Evolutionary conservation across 768 basidiomycete genomes (phyloP).

Genomic region (Pleurotus sapidus): DNA sequence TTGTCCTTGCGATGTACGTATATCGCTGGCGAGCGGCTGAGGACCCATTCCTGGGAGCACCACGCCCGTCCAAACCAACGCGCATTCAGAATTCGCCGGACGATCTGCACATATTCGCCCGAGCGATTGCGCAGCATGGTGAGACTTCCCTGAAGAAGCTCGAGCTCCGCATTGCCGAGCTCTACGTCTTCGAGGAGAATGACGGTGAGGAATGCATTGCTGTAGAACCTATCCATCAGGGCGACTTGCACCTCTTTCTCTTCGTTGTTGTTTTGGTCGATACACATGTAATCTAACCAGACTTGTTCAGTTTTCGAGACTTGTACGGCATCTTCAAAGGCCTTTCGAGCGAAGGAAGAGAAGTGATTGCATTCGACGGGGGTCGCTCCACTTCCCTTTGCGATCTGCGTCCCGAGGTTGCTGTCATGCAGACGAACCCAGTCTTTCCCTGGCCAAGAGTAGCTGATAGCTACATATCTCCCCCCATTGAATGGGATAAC

Average conservation of each 20-base stretch:
- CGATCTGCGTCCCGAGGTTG: neutral
- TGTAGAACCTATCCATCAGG: constrained; percentile 5
- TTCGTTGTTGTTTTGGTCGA: neutral
- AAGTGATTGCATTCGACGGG: neutral
- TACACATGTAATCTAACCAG: constrained; percentile 4
- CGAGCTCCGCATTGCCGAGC: neutral
- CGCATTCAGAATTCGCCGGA: neutral
- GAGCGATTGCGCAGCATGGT: neutral
- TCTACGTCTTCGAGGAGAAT: constrained; percentile 3
- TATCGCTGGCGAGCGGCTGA: neutral
- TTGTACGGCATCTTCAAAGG: neutral
- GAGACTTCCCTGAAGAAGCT: neutral
- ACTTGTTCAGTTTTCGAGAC: neutral
- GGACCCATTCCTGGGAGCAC: constrained; percentile 8
- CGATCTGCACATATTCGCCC: neutral
- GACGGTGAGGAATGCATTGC: neutral
- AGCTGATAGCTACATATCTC: constrained; percentile 3
- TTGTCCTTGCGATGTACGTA: neutral
- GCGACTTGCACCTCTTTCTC: constrained; percentile 1
- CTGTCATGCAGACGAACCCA: constrained; percentile 2
- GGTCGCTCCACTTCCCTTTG: neutral
- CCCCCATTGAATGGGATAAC: neutral
- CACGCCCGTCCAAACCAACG: constrained; percentile 4
- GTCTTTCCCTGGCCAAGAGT: constrained; percentile 2
- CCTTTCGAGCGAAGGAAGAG: neutral